Evolutionary conservation across 2,329 filamentous ascomycete genomes (phyloP).

Genomic region (Corynespora cassiicola): DNA sequence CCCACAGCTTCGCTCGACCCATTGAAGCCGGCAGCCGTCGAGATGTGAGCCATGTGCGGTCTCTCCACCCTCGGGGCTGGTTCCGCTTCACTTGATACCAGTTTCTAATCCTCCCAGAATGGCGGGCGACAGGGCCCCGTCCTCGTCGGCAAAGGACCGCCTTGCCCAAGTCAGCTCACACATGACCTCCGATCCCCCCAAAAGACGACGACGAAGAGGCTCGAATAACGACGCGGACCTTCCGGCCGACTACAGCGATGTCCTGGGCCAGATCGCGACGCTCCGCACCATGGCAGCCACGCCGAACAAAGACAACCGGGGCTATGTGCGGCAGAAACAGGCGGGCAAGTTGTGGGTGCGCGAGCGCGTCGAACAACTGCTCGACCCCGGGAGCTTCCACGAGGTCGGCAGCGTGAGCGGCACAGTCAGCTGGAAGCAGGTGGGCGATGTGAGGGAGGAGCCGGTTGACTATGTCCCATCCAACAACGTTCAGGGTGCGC

Average conservation of each 20-base stretch:
- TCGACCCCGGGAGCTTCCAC: conserved; percentile 62
- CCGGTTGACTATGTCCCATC: conserved; percentile 62
- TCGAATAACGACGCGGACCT: conserved; percentile 52
- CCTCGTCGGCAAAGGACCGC: conserved; percentile 47
- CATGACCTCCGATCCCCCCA: conserved; percentile 44
- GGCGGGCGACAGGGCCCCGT: conserved; percentile 27
- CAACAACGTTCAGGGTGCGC: conserved; percentile 66
- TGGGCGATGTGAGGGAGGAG: conserved; percentile 53
- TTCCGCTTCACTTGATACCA: neutral
- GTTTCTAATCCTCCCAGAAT: conserved; percentile 16
- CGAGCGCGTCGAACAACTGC: conserved; percentile 64
- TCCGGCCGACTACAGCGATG: conserved; percentile 68
- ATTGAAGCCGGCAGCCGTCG: conserved; percentile 4
- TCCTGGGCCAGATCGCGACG: conserved; percentile 62
- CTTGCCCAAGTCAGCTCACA: conserved; percentile 58
- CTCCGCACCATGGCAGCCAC: conserved; percentile 62
- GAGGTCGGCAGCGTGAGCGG: conserved; percentile 68
- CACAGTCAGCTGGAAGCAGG: conserved; percentile 63
- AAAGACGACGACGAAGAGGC: conserved; percentile 43
- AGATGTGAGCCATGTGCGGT: conserved; percentile 23
- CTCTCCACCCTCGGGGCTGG: conserved; percentile 20
- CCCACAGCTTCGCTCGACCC: conserved; percentile 13
- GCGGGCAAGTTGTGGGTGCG: conserved; percentile 71
- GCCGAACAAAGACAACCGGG: conserved; percentile 60
- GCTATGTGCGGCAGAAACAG: conserved; percentile 68